Percentiles rank a stretch among this genome's conserved stretches.
Conservation (phyloP, 1,284 basidiomycete species). For the Mycocalia duriaeana region DNA sequence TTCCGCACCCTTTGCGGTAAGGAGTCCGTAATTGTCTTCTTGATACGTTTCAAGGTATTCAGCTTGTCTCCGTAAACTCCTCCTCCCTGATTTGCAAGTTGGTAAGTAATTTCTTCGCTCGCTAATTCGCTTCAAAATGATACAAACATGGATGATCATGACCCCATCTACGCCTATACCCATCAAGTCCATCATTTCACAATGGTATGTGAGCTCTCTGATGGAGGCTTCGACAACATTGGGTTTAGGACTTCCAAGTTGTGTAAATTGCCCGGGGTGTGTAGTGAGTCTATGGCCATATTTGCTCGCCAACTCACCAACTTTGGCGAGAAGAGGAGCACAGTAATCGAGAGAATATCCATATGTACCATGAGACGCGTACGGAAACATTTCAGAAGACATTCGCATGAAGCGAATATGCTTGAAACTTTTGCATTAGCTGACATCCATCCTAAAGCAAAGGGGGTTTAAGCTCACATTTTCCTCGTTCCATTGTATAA, state of each 20-base stretch:
- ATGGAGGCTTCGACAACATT: slow-evolving; percentile 73
- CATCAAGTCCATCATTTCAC: slow-evolving; percentile 84
- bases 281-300: slow-evolving; percentile 81
- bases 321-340: slow-evolving; percentile 41
- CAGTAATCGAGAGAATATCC: slow-evolving; percentile 79
- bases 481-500: slow-evolving; percentile 84
- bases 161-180: slow-evolving; percentile 71
- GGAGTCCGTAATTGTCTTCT: slow-evolving; percentile 55
- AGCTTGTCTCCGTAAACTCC: slow-evolving; percentile 80
- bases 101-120: not conserved
- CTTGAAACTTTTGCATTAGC: slow-evolving; percentile 20
- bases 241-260: slow-evolving; percentile 74
- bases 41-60: slow-evolving; percentile 69
- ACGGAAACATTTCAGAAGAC: slow-evolving; percentile 90
- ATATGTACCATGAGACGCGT: slow-evolving; percentile 76
- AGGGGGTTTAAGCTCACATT: slow-evolving; percentile 54
- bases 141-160: slow-evolving; percentile 73
- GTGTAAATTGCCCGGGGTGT: slow-evolving; percentile 87
- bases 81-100: slow-evolving; percentile 43
- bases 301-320: slow-evolving; percentile 71
- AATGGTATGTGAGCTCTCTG: slow-evolving; percentile 80
- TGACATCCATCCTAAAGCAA: not conserved
- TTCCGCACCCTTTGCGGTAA: slow-evolving; percentile 64
- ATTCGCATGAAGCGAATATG: slow-evolving; percentile 78
- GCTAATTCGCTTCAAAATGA: not conserved